Percentiles rank a stretch among this genome's conserved stretches.
Evolutionary conservation across 2,329 filamentous ascomycete genomes (phyloP).

Genomic region (Dactylella cylindrospora): DNA sequence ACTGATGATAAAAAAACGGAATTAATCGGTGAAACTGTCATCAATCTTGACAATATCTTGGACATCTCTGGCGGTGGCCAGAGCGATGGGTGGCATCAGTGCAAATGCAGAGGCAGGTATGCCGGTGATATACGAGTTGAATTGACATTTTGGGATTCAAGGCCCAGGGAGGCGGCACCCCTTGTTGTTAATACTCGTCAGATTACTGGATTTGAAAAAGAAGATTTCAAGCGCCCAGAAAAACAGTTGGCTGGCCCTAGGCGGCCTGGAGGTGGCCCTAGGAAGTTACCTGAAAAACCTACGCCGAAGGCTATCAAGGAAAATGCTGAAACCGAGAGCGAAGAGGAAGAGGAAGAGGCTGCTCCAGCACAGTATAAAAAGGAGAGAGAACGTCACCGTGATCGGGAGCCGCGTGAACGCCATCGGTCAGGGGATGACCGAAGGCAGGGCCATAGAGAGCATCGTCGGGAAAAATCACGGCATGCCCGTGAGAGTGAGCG

Average conservation of each 20-base stretch:
- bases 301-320: conserved; percentile 21
- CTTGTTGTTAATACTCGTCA: conserved; percentile 32
- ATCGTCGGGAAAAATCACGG: conserved; percentile 31
- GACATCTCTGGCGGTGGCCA: conserved; percentile 80
- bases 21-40: conserved; percentile 89
- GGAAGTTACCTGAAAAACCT: conserved; percentile 26
- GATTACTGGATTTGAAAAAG: conserved; percentile 37
- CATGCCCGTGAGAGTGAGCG: conserved; percentile 11
- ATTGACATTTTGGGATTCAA: conserved; percentile 90
- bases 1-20: conserved; percentile 99
- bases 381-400: conserved; percentile 23
- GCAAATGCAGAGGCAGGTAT: conserved; percentile 90
- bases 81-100: conserved; percentile 84
- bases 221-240: conserved; percentile 40
- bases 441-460: conserved; percentile 13
- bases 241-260: conserved; percentile 30
- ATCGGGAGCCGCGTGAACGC: conserved; percentile 32
- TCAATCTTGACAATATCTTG: conserved; percentile 78
- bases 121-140: conserved; percentile 93
- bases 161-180: conserved; percentile 67
- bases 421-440: conserved; percentile 15
- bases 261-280: conserved; percentile 21
- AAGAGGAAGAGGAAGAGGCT: conserved; percentile 21
- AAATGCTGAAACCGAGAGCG: conserved; percentile 6
- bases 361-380: conserved; percentile 19